Evolutionary conservation across 2,329 filamentous ascomycete species (phyloP), one percentile per base, ranked within the genome.

Genomic region (Sclerotinia trifoliorum): DNA sequence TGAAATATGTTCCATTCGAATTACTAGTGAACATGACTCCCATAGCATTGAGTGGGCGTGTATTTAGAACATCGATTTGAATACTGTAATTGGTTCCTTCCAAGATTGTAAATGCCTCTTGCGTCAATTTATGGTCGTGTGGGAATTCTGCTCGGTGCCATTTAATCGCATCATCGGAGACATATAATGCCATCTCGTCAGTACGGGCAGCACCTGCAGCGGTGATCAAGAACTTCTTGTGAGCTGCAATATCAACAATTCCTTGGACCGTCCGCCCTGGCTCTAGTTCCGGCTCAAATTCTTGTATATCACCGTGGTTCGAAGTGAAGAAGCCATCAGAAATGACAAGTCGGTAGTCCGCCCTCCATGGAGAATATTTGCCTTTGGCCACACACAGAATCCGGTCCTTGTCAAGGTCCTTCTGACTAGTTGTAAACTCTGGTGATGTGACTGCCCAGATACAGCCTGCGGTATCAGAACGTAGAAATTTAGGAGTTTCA

Each of bases 71-170:
- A 79, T 98, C 94, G 67, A 99, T 88, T 80, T 98, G 94, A 74
- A 99, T 93, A 81, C 94, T 97, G 82, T 99, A 97, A 77, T 97
- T 94, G 54, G 95, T 98, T 75, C 94, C 95, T 80, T 98, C 94
- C 52, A 99, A 84, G 60, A 99, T 86, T 0, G 95, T 99, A 79
- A 97, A 99, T 3, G 92, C 92, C 77, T 94, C 87, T 77, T 97
- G 90, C 70, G 93, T 85, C 75, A 94, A 80, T 54, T 84, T 92
- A 78, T 97, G 93, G 70, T 91, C 89, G 56, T 88, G 87, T 10
- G 89, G 90, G 79, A 99, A 98, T 76, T 96, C 87, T 69, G 94
- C 94, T 65, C 93, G 89, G 78, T 98, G 93, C 95, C 95, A 99
- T 67, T 85, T 88, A 64, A 88, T 83, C 17, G 92, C 89, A 78